Evolutionary conservation across 2,329 filamentous ascomycete genomes (phyloP).

Genomic region (Zasmidium angulare): DNA sequence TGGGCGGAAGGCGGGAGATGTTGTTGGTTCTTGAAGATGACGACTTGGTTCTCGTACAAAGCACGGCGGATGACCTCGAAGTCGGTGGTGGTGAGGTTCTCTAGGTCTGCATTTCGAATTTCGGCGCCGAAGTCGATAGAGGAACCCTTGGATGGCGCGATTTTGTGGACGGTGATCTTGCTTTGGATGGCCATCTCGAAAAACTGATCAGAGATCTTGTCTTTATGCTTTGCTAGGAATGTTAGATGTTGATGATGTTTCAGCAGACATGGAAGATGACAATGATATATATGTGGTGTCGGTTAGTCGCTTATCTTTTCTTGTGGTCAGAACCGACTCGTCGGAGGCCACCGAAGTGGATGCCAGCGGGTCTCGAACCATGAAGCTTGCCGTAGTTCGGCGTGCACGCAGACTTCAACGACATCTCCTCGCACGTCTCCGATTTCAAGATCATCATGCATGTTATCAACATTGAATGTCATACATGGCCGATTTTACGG

Average conservation of each 20-base stretch:
- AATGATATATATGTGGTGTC: not conserved
- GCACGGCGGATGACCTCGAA: slow-evolving; percentile 64
- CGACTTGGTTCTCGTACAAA: slow-evolving; percentile 67
- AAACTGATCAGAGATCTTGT: no score
- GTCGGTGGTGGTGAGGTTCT: slow-evolving; percentile 54
- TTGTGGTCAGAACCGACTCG: not conserved
- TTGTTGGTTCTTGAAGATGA: slow-evolving; percentile 69
- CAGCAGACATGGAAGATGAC: not conserved
- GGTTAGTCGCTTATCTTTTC: not conserved
- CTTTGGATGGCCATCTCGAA: slow-evolving; percentile 26
- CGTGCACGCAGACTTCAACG: not conserved
- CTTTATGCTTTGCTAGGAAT: no score
- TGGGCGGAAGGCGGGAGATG: slow-evolving; percentile 68
- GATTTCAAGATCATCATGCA: not conserved
- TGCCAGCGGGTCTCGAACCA: not conserved
- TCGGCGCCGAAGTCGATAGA: slow-evolving; percentile 30
- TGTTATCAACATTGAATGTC: not conserved
- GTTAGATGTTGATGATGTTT: no score
- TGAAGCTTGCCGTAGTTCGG: not conserved
- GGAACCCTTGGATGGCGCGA: slow-evolving; percentile 21
- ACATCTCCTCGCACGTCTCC: not conserved
- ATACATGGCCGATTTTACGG: not conserved
- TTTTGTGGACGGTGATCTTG: slow-evolving; percentile 28
- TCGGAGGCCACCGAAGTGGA: not conserved
- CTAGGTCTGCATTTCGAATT: slow-evolving; percentile 29